A percentile compares a stretch with the other conserved stretches of the same genome.
Evolutionary conservation across 75 land plant genomes (phyloP).

Genomic region (Azolla pinnata): DNA sequence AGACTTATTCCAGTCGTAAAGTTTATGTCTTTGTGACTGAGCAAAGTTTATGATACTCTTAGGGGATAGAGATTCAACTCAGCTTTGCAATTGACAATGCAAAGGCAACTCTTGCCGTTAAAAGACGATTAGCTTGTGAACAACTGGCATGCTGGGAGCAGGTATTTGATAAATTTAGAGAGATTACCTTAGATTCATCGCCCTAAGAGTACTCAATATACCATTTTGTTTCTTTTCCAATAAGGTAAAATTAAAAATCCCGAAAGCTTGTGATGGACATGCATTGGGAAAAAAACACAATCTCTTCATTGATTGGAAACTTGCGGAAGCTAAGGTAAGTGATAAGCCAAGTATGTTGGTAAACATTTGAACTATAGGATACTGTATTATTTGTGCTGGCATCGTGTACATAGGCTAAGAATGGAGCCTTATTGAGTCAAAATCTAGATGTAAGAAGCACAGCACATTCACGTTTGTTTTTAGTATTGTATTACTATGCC

Average conservation of each 20-base stretch:
- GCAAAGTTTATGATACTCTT: constrained; percentile 7
- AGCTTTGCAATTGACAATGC: constrained; percentile 88
- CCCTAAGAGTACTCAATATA: not conserved
- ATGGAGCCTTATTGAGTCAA: too few relatives aligned
- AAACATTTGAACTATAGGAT: too few relatives aligned
- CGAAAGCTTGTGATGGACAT: constrained; percentile 20
- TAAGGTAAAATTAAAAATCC: constrained; percentile 16
- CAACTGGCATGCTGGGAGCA: constrained; percentile 84
- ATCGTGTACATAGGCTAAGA: too few relatives aligned
- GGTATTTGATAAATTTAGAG: constrained; percentile 41
- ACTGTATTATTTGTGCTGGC: too few relatives aligned
- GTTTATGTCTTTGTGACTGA: too few relatives aligned
- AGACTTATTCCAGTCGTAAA: too few relatives aligned
- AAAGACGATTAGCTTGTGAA: constrained; percentile 91
- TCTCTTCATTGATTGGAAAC: constrained; percentile 80
- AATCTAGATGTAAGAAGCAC: too few relatives aligned
- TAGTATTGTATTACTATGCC: not conserved
- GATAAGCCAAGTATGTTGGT: too few relatives aligned
- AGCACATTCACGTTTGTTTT: too few relatives aligned
- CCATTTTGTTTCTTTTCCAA: not conserved
- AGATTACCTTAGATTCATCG: too few relatives aligned
- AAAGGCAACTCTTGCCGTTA: constrained; percentile 91
- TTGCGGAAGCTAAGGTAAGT: constrained; percentile 81
- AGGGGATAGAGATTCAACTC: constrained; percentile 86
- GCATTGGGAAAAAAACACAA: constrained; percentile 83